phyloP scores from a whole-genome alignment of 1,284 basidiomycete species.

The Agaricales sp. region DNA sequence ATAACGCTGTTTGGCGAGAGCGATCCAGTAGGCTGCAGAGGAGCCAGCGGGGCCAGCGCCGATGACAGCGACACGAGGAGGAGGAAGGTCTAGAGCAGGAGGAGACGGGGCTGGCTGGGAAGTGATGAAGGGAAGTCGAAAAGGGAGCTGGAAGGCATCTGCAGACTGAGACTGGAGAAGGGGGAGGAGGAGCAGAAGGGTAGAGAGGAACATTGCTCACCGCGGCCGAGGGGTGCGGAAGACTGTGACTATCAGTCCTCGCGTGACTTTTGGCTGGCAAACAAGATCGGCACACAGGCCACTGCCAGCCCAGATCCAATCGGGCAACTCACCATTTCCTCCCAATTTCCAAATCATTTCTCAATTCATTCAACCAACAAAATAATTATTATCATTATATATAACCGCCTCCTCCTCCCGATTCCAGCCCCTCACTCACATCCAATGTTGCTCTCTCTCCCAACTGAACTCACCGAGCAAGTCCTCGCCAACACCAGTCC shows the following conservation, averaged over 20 bases:
- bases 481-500: constrained; percentile 43
- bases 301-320: too few species aligned
- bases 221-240: constrained; percentile 1
- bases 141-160: constrained; percentile 46
- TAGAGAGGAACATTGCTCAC: not conserved
- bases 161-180: constrained; percentile 25
- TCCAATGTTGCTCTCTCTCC: constrained; percentile 20
- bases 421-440: not conserved
- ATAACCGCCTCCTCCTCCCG: not conserved
- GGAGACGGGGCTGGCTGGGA: constrained; percentile 15
- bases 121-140: constrained; percentile 36
- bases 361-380: too few species aligned
- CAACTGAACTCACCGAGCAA: constrained; percentile 46
- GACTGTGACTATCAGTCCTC: not conserved
- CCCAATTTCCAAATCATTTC: too few species aligned
- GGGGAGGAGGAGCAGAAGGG: constrained; percentile 16
- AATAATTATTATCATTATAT: not conserved
- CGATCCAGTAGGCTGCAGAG: constrained; percentile 82
- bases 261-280: not conserved
- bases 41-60: constrained; percentile 84
- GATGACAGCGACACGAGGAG: constrained; percentile 64
- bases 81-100: constrained; percentile 17
- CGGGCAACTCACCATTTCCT: not conserved
- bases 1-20: constrained; percentile 59
- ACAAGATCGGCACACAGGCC: too few species aligned